Evolutionary conservation across 2,329 filamentous ascomycete species (phyloP).

Genomic region (Pyrenophora seminiperda): DNA sequence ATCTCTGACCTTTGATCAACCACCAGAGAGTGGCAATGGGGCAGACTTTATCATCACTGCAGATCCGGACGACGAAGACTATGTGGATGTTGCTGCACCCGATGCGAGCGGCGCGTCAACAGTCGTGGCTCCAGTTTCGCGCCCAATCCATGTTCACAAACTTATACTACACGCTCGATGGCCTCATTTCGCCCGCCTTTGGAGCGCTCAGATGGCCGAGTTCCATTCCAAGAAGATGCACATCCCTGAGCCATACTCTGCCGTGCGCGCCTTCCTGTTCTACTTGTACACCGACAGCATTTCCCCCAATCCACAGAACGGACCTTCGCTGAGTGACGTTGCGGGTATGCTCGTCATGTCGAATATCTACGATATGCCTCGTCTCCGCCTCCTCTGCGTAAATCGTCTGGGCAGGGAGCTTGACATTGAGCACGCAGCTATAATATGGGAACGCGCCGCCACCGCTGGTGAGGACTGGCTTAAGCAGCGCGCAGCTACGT

Average conservation of each 20-base stretch:
- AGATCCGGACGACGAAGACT: constrained; percentile 73
- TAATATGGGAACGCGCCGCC: constrained; percentile 93
- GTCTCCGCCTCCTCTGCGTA: constrained; percentile 86
- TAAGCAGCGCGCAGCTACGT: constrained; percentile 81
- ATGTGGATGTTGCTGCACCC: constrained; percentile 62
- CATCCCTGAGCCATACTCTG: constrained; percentile 92
- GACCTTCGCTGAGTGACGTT: constrained; percentile 75
- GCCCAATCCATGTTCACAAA: constrained; percentile 90
- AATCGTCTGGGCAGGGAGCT: constrained; percentile 88
- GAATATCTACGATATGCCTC: constrained; percentile 96
- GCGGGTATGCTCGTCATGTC: constrained; percentile 96
- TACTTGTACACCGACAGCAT: constrained; percentile 98
- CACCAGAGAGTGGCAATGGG: constrained; percentile 81
- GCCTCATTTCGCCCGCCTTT: constrained; percentile 94
- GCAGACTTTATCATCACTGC: constrained; percentile 93
- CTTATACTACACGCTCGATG: constrained; percentile 93
- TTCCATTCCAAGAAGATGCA: constrained; percentile 98
- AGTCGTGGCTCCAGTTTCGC: constrained; percentile 58
- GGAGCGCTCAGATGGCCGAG: constrained; percentile 93
- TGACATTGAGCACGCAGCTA: constrained; percentile 91
- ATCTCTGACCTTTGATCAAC: constrained; percentile 82
- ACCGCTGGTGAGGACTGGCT: constrained; percentile 93
- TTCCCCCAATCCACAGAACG: constrained; percentile 49
- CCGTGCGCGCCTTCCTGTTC: constrained; percentile 92
- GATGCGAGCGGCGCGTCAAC: constrained; percentile 47